Conservation (phyloP, 179 eudicot species). For the Silene noctiflora region DNA sequence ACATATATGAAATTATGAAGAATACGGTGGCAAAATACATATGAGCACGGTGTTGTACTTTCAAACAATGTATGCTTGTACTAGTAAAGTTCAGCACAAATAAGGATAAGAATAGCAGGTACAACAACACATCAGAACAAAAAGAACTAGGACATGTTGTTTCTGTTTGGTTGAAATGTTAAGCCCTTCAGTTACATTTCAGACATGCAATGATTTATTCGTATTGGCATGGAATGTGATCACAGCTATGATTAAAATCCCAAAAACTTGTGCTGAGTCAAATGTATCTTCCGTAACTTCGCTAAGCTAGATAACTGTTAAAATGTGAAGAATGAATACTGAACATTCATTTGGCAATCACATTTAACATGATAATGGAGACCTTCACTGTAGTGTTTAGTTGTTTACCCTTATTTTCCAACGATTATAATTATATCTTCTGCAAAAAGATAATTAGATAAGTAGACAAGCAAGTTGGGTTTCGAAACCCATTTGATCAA, state of each 20-base stretch:
- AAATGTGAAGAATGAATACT: not conserved
- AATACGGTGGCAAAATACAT: not conserved
- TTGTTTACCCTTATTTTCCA: not conserved
- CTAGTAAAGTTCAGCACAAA: not conserved
- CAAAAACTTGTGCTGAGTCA: not conserved
- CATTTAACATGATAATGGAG: not conserved
- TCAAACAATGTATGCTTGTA: not conserved
- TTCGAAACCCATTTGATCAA: not conserved
- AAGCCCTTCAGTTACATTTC: not conserved
- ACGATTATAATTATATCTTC: not conserved
- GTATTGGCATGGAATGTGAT: not conserved
- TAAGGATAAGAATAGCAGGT: not conserved
- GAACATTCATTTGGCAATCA: slow-evolving; percentile 5
- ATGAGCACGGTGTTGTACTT: not conserved
- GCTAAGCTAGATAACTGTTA: not conserved
- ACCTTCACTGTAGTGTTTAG: not conserved
- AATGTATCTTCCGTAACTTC: not conserved
- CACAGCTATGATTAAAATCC: slow-evolving; percentile 2
- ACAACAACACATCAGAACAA: not conserved
- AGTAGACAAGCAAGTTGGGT: not conserved
- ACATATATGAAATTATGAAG: not conserved
- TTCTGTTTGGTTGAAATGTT: not conserved
- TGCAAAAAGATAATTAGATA: not conserved
- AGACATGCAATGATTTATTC: not conserved
- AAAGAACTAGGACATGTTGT: not conserved